Evolutionary conservation across 139 green algal genomes (phyloP), one percentile per base, ranked within the genome.

Genomic region (Eudorina sp.): DNA sequence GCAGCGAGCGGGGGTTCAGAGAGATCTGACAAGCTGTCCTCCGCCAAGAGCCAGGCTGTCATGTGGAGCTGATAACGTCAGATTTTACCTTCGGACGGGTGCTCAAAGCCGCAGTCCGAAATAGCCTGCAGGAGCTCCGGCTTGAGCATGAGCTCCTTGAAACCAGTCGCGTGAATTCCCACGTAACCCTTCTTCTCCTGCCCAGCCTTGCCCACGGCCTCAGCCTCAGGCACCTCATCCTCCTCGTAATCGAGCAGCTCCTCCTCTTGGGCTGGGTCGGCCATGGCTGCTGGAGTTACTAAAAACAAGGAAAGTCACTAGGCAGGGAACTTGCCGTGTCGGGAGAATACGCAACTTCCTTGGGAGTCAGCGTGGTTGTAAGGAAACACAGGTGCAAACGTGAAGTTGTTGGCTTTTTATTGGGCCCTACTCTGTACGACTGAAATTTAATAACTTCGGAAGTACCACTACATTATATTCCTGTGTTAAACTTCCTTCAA

Each of bases 91-190:
- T 99, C 98, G n/a, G 96, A 99, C 2, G 98, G 98, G 92, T 99
- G 98, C 92, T 99, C 98, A 85, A 99, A 99, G 38, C 98, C 98
- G 90, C 97, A 99, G 90, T 99, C 96, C 38, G 97, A 93, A 84
- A 99, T 99, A 36, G 98, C 97, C 43, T 97, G 92, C 64, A 99
- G 90, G 64, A 99, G 92, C 92, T 99, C 97, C 2, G 96, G 95
- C 91, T 95, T 95, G 14, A 99, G 92, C 64, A 99, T 93, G 81
- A 99, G 98, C 83, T 99, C 98, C 73, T 99, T 98, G 95, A 99
- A 99, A 48, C 98, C 97, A 5, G 96, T 97, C 36, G 95, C 97
- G 91, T 99, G 97, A 82, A 99, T 98, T 72, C 97, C 97, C 14
- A 99, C 97, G 90, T 99, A 99, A 53, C 98, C 97, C 91, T 99